phyloP scores from a whole-genome alignment of 768 basidiomycete species.

The Suillus bovinus region DNA sequence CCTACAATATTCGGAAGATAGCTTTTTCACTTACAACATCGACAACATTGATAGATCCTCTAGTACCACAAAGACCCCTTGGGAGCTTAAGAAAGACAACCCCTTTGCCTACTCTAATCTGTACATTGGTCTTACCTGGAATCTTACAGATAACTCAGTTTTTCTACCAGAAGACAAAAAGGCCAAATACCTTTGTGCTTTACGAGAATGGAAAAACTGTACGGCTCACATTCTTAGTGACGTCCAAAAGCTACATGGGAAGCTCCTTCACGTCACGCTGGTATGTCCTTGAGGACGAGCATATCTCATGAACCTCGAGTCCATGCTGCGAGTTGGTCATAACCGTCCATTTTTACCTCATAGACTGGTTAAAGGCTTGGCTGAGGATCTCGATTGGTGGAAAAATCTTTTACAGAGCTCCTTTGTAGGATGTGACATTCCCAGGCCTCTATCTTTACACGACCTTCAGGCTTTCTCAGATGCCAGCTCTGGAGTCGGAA shows the following conservation, averaged over 20 bases:
- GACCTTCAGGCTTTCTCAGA: slow-evolving; percentile 15
- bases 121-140: slow-evolving; percentile 37
- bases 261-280: slow-evolving; percentile 37
- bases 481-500: slow-evolving; percentile 17
- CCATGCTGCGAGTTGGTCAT: no score
- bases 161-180: background rate
- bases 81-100: slow-evolving; percentile 24
- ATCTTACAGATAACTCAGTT: slow-evolving; percentile 24
- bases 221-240: background rate
- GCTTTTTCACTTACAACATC: slow-evolving; percentile 19
- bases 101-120: slow-evolving; percentile 20
- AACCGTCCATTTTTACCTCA: no score
- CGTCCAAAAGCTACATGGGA: slow-evolving; percentile 39
- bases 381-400: no score
- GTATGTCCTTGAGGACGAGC: slow-evolving; percentile 23
- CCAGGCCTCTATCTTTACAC: background rate
- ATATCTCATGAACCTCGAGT: no score
- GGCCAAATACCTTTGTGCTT: slow-evolving; percentile 29
- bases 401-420: no score
- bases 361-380: no score
- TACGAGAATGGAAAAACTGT: slow-evolving; percentile 24
- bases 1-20: slow-evolving; percentile 19
- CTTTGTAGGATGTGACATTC: background rate
- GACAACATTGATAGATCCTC: slow-evolving; percentile 39
- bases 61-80: slow-evolving; percentile 15